Evolutionary conservation across 169 alveolate species (phyloP).

Genomic region (Plasmodium adleri): DNA sequence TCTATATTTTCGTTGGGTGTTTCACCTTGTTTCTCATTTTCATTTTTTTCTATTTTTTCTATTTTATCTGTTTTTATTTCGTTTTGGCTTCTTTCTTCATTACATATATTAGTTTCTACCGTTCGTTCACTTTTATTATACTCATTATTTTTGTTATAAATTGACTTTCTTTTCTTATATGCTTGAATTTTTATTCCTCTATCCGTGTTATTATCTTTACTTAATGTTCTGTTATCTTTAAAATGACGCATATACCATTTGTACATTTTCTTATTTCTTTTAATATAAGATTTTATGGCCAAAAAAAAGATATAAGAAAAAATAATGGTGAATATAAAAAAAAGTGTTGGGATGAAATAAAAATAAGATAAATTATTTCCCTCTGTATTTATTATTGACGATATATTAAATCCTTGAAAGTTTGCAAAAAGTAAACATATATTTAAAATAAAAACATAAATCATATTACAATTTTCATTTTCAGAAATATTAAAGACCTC

Average conservation of each 20-base stretch:
- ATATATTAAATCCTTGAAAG: conserved; percentile 63
- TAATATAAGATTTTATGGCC: conserved; percentile 61
- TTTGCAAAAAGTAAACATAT: conserved; percentile 66
- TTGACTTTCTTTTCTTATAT: conserved; percentile 1
- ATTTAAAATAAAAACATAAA: conserved; percentile 61
- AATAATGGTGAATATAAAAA: conserved; percentile 67
- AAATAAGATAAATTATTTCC: conserved; percentile 21
- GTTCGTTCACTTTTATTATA: background rate
- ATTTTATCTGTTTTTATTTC: background rate
- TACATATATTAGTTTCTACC: background rate
- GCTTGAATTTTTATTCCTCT: background rate
- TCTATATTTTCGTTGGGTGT: background rate
- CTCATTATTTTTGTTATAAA: background rate
- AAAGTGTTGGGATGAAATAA: conserved; percentile 34
- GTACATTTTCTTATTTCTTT: conserved; percentile 36
- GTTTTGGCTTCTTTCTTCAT: background rate
- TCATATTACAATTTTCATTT: conserved; percentile 24
- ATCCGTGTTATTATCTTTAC: conserved; percentile 17
- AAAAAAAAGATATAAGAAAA: conserved; percentile 52
- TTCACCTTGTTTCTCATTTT: background rate
- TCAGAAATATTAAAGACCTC: conserved; percentile 43
- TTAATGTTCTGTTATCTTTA: no score
- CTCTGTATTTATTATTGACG: conserved; percentile 23
- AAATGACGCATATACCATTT: conserved; percentile 21
- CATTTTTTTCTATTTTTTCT: background rate